Evolutionary conservation across 805 yeast species (phyloP).

Genomic region (Candida orba): DNA sequence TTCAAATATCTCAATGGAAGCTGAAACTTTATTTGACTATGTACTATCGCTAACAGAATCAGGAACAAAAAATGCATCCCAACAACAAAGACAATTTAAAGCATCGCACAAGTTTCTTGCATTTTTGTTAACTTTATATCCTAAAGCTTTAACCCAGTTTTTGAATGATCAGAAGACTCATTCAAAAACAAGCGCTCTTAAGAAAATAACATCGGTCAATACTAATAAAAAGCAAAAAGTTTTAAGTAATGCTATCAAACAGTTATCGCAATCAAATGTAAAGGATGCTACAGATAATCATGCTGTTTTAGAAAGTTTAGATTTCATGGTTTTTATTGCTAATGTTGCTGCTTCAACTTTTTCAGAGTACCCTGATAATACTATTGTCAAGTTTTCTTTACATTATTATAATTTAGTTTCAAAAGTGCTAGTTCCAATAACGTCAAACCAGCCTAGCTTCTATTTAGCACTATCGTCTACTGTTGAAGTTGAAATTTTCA

Average conservation of each 20-base stretch:
- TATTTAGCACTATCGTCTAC: slow-evolving; percentile 8
- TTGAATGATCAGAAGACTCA: slow-evolving; percentile 2
- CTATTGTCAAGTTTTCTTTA: slow-evolving; percentile 24
- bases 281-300: slow-evolving; percentile 18
- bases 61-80: slow-evolving; percentile 2
- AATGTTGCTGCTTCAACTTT: slow-evolving; percentile 27
- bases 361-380: slow-evolving; percentile 19
- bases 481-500: slow-evolving; percentile 19
- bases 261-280: slow-evolving; percentile 11
- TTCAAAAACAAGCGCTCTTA: slow-evolving; percentile 13
- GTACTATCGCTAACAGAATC: slow-evolving; percentile 23
- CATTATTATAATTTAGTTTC: slow-evolving; percentile 15
- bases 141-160: slow-evolving; percentile 25
- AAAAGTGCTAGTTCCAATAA: slow-evolving; percentile 18
- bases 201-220: slow-evolving; percentile 18
- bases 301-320: slow-evolving; percentile 22
- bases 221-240: slow-evolving; percentile 20
- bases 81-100: slow-evolving; percentile 19
- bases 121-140: slow-evolving; percentile 27
- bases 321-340: slow-evolving; percentile 27
- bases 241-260: slow-evolving; percentile 13
- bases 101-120: slow-evolving; percentile 29
- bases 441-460: slow-evolving; percentile 13
- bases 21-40: slow-evolving; percentile 32
- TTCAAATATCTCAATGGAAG: slow-evolving; percentile 19